Evolutionary conservation across 352 stramenopile species (phyloP), one percentile per base, ranked within the genome.

Genomic region (Pythium biforme): DNA sequence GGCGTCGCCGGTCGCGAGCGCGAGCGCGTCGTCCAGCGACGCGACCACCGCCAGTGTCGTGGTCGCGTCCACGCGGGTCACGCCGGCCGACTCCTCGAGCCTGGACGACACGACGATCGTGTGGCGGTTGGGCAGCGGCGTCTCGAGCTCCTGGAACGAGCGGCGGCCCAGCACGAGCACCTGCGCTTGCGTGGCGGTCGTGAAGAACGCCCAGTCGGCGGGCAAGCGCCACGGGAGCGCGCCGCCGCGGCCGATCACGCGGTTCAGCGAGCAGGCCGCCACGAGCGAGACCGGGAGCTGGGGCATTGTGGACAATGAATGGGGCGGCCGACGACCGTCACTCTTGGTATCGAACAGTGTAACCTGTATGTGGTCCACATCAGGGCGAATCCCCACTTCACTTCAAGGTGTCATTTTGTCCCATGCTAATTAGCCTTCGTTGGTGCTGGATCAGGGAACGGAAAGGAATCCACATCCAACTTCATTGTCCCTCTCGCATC

Each of bases 191-290:
- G 79, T 88, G 4, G 67, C 61, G 9, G 77, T 81, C 46, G 66
- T 73, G 67, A 92, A 92, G 66, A 85, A 93, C 12, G 77, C 54
- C 83, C 83, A 93, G 58, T 93, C 83, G 2, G 68, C 69, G 14
- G 83, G 78, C 19, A 93, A 49, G 17, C 60, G 56, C 83, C 83
- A 93, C 22, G 83, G 83, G 41, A 91, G 62, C 20, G 53, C 68
- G 5, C 81, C 83, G 20, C 66, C 54, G 26, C 62, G 66, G 10
- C 83, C 83, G 54, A 91, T 93, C 39, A 79, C 78, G 47, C 79
- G 73, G 66, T 93, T 87, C 10, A 90, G 51, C 37, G 81, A 84
- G 59, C 80, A 89, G 8, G 83, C 83, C 17, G 76, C 78, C 54
- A 93, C 86, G 34, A 93, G 68, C 45, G 81, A 82, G 47, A 87